Evolutionary conservation across 23 red algal genomes (phyloP).

Genomic region (Pyropia yezoensis): DNA sequence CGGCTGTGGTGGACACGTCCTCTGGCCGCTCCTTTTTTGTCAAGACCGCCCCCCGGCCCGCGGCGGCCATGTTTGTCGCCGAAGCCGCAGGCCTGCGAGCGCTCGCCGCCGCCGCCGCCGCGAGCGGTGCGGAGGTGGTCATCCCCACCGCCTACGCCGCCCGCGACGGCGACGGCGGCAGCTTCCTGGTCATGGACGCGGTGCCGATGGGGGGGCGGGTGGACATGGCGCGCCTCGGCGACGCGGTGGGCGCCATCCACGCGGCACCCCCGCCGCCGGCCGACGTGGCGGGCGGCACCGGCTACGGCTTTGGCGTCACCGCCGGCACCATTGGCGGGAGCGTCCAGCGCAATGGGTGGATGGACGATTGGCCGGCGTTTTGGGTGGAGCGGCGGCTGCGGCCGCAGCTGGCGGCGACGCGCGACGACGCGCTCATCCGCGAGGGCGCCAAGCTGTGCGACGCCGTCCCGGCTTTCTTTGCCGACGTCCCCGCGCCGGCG

Average conservation of each 20-base stretch:
- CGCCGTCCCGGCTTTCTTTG: conserved; percentile 50
- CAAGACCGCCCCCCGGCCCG: conserved; percentile 46
- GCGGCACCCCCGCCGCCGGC: conserved; percentile 29
- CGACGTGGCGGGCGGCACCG: conserved; percentile 49
- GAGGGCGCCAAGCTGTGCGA: conserved; percentile 45
- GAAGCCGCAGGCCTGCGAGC: conserved; percentile 74
- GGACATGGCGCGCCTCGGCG: conserved; percentile 40
- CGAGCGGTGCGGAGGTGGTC: conserved; percentile 49
- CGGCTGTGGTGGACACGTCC: conserved; percentile 24
- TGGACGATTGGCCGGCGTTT: conserved; percentile 74
- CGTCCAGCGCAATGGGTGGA: conserved; percentile 90
- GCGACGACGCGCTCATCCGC: conserved; percentile 21
- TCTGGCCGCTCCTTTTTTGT: conserved; percentile 64
- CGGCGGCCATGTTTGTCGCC: conserved; percentile 73
- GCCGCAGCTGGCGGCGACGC: conserved; percentile 69
- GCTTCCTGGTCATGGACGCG: conserved; percentile 87
- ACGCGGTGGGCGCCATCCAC: conserved; percentile 69
- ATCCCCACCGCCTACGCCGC: conserved; percentile 26
- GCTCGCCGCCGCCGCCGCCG: conserved; percentile 58
- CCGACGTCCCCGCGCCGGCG: conserved; percentile 19
- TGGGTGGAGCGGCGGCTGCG: conserved; percentile 81
- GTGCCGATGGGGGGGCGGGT: conserved; percentile 45
- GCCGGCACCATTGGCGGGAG: conserved; percentile 75
- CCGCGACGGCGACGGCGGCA: conserved; percentile 25
- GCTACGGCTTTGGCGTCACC: conserved; percentile 37